phyloP scores from a whole-genome alignment of 1,284 basidiomycete species.

The Retiboletus fuscus region DNA sequence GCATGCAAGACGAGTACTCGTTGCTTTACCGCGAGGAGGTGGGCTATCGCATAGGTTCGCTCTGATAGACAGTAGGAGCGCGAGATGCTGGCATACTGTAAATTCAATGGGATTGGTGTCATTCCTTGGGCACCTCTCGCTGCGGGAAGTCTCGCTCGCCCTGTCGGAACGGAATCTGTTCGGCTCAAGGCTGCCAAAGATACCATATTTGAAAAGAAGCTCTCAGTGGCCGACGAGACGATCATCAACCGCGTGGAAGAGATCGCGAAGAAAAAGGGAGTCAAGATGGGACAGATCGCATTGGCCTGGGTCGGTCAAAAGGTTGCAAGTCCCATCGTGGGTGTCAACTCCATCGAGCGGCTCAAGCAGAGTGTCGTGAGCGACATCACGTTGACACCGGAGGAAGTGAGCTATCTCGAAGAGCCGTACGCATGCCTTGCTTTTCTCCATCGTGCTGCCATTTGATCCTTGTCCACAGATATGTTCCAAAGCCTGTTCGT shows the following conservation, averaged over 20 bases:
- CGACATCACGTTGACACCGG: conserved; percentile 36
- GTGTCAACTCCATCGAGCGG: conserved; percentile 21
- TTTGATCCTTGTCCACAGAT: conserved; percentile 26
- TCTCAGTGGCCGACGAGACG: conserved; percentile 47
- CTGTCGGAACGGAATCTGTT: conserved; percentile 40
- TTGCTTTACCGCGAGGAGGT: conserved; percentile 57
- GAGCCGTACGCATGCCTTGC: background rate
- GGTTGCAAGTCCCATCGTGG: conserved; percentile 55
- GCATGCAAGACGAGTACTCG: conserved; percentile 42
- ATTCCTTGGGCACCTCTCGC: conserved; percentile 57
- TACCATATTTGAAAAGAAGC: conserved; percentile 43
- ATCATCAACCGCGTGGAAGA: conserved; percentile 58
- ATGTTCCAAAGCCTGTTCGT: conserved; percentile 38
- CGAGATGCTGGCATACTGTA: conserved; percentile 61
- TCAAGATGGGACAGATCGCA: conserved; percentile 58
- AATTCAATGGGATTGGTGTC: conserved; percentile 59
- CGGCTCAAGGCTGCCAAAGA: conserved; percentile 43
- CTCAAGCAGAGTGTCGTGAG: conserved; percentile 35
- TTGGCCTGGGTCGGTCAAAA: conserved; percentile 54
- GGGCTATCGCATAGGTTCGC: background rate
- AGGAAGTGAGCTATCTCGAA: conserved; percentile 45
- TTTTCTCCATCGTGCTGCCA: background rate
- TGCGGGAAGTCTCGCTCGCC: conserved; percentile 44
- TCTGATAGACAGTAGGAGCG: conserved; percentile 50
- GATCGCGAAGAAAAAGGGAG: conserved; percentile 51